phyloP scores from a whole-genome alignment of 495 filamentous ascomycete species.

The Neurospora discreta region DNA sequence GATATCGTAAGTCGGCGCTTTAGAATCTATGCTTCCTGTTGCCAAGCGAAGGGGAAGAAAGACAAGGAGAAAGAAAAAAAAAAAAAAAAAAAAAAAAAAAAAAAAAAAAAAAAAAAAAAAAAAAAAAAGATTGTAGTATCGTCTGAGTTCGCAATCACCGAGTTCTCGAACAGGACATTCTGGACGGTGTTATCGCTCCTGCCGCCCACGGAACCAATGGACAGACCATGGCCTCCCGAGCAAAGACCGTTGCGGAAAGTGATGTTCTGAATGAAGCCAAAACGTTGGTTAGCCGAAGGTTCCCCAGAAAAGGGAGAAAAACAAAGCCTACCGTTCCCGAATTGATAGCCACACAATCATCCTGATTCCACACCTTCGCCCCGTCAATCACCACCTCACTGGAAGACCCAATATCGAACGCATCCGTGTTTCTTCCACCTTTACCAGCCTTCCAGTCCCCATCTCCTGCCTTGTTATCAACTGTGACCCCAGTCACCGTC shows the following conservation, averaged over 20 bases:
- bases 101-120: too few relatives aligned
- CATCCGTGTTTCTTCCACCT: constrained; percentile 53
- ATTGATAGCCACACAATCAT: constrained; percentile 55
- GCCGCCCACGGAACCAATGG: constrained; percentile 58
- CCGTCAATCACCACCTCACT: constrained; percentile 41
- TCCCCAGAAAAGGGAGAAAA: not conserved
- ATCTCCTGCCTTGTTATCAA: constrained; percentile 51
- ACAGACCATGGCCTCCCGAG: constrained; percentile 56
- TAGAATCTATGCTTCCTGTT: not conserved
- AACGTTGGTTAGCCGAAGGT: not conserved
- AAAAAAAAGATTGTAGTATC: too few relatives aligned
- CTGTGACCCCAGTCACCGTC: constrained; percentile 39
- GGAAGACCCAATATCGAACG: constrained; percentile 47
- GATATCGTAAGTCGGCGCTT: not conserved
- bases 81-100: too few relatives aligned
- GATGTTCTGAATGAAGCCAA: constrained; percentile 25
- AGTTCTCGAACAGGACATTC: constrained; percentile 26
- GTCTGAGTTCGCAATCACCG: constrained; percentile 42
- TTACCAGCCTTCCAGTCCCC: constrained; percentile 5
- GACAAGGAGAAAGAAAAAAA: too few relatives aligned
- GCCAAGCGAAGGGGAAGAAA: not conserved
- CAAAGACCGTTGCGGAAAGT: constrained; percentile 41
- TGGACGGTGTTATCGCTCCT: constrained; percentile 49
- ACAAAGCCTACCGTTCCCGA: constrained; percentile 31
- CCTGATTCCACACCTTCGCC: constrained; percentile 50